These are phyloP conservation scores for Sporobolomyces pararoseus DNA, from an alignment of 768 basidiomycete species.

Conservation along the genomic window DNA sequence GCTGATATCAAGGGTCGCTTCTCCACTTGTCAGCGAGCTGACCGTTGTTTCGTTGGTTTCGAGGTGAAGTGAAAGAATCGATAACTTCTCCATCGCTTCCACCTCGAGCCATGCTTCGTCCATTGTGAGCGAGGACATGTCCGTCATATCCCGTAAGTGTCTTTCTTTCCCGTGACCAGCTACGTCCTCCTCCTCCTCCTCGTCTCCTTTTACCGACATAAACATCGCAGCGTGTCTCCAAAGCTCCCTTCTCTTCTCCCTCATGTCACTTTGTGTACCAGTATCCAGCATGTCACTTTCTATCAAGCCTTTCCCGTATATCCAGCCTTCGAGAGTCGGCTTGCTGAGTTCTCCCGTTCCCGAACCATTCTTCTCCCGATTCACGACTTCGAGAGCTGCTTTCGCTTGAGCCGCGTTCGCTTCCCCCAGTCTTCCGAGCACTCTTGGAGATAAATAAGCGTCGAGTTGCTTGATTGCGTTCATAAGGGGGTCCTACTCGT, in stretches of 20 bases:
- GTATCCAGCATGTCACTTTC: no score
- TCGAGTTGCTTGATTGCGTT: background rate
- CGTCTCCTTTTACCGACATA: background rate
- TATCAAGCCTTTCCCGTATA: background rate
- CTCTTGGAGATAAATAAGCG: background rate
- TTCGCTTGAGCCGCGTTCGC: background rate
- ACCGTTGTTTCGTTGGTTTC: conserved; percentile 19
- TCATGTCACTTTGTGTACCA: no score
- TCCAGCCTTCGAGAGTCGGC: background rate
- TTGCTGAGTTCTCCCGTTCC: background rate
- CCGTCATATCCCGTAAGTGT: conserved; percentile 10
- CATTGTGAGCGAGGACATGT: background rate
- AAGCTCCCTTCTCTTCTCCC: background rate
- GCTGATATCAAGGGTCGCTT: background rate
- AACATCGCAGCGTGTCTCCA: conserved; percentile 22
- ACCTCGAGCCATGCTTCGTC: conserved; percentile 24
- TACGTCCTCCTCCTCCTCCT: background rate
- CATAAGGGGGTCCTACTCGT: conserved; percentile 17
- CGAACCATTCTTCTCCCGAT: background rate
- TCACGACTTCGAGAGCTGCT: background rate
- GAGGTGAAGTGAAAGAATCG: conserved; percentile 8
- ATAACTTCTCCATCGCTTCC: background rate
- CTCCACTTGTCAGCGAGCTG: background rate
- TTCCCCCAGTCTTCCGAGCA: background rate
- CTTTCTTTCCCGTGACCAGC: no score